phyloP scores from a whole-genome alignment of 2,329 filamentous ascomycete species.

The Pseudocercospora fuligena region DNA sequence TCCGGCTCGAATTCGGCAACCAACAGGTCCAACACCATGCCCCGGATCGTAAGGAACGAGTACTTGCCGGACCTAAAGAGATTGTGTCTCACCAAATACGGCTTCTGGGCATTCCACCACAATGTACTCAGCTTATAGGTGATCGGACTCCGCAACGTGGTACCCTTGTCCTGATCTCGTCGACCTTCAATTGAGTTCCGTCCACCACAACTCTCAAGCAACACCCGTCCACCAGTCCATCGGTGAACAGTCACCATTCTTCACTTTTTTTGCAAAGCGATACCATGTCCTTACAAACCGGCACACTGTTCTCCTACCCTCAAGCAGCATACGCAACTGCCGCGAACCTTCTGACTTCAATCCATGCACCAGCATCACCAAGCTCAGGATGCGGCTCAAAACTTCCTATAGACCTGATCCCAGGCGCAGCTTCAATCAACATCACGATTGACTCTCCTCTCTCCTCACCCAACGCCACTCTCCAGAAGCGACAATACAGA shows the following conservation, averaged over 20 bases:
- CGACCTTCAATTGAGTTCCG: background rate
- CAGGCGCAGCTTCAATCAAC: constrained; percentile 9
- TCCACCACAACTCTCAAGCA: background rate
- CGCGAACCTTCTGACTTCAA: background rate
- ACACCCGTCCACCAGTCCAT: background rate
- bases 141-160: background rate
- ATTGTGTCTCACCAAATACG: background rate
- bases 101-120: background rate
- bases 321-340: background rate
- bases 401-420: background rate
- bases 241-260: background rate
- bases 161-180: background rate
- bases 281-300: background rate
- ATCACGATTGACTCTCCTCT: constrained; percentile 4
- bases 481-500: constrained; percentile 12
- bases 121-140: background rate
- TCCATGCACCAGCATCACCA: background rate
- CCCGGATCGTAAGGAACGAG: background rate
- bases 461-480: constrained; percentile 6
- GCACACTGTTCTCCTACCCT: background rate
- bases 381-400: constrained; percentile 6
- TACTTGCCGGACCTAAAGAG: background rate
- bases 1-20: background rate
- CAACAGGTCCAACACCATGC: background rate
- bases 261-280: background rate